phyloP scores from a whole-genome alignment of 164 flowering plant genomes.

The Stephania cephalantha region DNA sequence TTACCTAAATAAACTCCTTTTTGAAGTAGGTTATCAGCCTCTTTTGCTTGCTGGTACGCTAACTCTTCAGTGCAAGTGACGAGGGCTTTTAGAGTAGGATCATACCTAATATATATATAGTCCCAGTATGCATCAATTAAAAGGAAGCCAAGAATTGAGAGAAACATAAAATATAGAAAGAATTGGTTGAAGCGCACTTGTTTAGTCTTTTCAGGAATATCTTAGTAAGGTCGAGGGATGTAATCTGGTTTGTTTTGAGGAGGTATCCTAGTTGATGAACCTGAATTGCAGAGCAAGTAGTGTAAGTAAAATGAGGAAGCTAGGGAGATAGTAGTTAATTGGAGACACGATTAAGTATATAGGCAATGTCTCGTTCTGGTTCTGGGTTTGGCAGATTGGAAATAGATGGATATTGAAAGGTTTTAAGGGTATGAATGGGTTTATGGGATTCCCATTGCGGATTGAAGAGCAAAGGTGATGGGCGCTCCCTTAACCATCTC shows the following conservation, averaged over 20 bases:
- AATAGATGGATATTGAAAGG: conserved; percentile 38
- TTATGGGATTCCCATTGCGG: conserved; percentile 40
- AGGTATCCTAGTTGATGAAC: conserved; percentile 75
- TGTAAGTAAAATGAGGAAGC: not conserved
- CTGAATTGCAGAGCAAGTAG: conserved; percentile 27
- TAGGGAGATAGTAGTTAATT: too few relatives aligned
- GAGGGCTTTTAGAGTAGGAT: conserved; percentile 66
- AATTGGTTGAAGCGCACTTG: conserved; percentile 24
- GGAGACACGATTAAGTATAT: conserved; percentile 26
- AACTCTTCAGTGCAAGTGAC: conserved; percentile 73
- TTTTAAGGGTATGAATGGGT: conserved; percentile 6
- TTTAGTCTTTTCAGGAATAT: conserved; percentile 68
- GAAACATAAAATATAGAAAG: not conserved
- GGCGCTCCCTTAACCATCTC: too few relatives aligned
- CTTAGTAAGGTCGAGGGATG: conserved; percentile 64
- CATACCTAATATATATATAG: conserved; percentile 35
- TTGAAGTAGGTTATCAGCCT: conserved; percentile 66
- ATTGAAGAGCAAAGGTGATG: conserved; percentile 66
- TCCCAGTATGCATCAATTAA: conserved; percentile 3
- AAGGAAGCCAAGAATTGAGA: not conserved
- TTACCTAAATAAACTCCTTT: conserved; percentile 73
- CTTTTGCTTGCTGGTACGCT: conserved; percentile 73
- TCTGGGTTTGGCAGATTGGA: conserved; percentile 41
- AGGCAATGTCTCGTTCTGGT: conserved; percentile 56
- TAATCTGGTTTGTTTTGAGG: conserved; percentile 56